Percentiles rank a stretch among this genome's conserved stretches.
These are phyloP conservation scores for Fraxinus sp. DNA, from an alignment of 305 asterid species.

Conservation along the genomic window DNA sequence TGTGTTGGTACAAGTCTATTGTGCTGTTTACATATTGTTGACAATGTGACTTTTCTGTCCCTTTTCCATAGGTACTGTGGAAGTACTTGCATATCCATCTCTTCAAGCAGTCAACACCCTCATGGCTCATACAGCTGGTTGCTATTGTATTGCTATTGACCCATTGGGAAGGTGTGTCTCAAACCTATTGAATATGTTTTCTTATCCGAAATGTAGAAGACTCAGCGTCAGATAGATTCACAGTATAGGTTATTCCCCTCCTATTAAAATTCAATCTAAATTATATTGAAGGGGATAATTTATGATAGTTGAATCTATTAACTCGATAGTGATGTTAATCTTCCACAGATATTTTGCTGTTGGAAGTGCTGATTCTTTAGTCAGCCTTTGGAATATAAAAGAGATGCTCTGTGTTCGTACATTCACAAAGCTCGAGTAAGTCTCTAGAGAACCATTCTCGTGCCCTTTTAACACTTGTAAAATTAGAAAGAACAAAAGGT, in stretches of 20 bases:
- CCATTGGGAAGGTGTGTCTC: slow-evolving; percentile 78
- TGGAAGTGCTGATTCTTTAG: slow-evolving; percentile 99
- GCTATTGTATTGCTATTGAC: slow-evolving; percentile 97
- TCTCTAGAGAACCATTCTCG: slow-evolving; percentile 12
- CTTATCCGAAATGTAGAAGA: not conserved
- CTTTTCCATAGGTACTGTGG: slow-evolving; percentile 71
- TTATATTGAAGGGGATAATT: not conserved
- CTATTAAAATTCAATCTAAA: not conserved
- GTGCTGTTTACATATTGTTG: slow-evolving; percentile 13
- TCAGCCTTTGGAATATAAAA: slow-evolving; percentile 95
- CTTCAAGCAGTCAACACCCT: slow-evolving; percentile 77
- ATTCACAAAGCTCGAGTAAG: slow-evolving; percentile 92
- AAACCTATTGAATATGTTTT: slow-evolving; percentile 11
- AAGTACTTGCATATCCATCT: slow-evolving; percentile 88
- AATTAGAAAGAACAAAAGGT: not conserved
- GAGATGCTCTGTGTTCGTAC: slow-evolving; percentile 96
- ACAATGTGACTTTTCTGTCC: not conserved
- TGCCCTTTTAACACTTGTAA: not conserved
- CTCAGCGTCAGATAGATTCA: not conserved
- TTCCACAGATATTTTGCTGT: slow-evolving; percentile 82
- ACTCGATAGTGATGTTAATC: slow-evolving; percentile 2
- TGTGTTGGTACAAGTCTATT: slow-evolving; percentile 13
- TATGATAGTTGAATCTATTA: not conserved
- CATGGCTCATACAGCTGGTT: slow-evolving; percentile 98
- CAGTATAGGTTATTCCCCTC: not conserved